Evolutionary conservation across 1,284 basidiomycete species (phyloP).

Genomic region (Ceratobasidium theobromae): DNA sequence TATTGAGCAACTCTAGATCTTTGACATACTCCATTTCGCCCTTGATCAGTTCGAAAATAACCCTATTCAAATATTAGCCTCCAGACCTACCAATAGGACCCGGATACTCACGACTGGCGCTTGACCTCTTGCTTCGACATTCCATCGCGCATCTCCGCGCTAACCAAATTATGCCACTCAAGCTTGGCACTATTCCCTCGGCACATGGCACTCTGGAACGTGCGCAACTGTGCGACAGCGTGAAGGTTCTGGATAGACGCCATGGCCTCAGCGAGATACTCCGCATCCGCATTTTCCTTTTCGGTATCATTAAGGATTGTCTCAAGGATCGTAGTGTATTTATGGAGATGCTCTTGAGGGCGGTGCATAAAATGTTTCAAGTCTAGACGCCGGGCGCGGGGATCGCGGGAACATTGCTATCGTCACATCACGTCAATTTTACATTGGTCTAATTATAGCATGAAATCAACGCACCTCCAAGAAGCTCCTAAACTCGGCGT

Average conservation of each 20-base stretch:
- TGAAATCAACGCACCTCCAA: slow-evolving; percentile 64
- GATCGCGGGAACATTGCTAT: slow-evolving; percentile 63
- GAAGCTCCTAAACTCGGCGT: slow-evolving; percentile 81
- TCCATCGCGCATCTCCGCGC: slow-evolving; percentile 60
- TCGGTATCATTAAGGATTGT: slow-evolving; percentile 82
- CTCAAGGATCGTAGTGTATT: slow-evolving; percentile 85
- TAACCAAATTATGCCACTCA: slow-evolving; percentile 87
- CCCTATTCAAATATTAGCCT: slow-evolving; percentile 48
- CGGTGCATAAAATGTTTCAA: slow-evolving; percentile 85
- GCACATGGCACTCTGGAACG: slow-evolving; percentile 85
- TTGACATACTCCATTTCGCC: slow-evolving; percentile 94
- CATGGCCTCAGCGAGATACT: slow-evolving; percentile 75
- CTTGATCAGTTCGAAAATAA: slow-evolving; percentile 94
- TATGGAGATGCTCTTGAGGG: slow-evolving; percentile 85
- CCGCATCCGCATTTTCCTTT: slow-evolving; percentile 73
- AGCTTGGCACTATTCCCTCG: slow-evolving; percentile 71
- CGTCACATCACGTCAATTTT: slow-evolving; percentile 2
- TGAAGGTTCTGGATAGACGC: slow-evolving; percentile 76
- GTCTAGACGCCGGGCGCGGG: slow-evolving; percentile 76
- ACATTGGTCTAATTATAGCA: neutral
- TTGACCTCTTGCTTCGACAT: slow-evolving; percentile 78
- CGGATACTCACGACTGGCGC: slow-evolving; percentile 75
- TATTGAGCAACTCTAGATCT: slow-evolving; percentile 87
- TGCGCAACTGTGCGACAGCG: slow-evolving; percentile 72
- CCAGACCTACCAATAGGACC: neutral